Conservation (phyloP, 192 early-diverging fungal genomes). For the Chytriomyces confervae region DNA sequence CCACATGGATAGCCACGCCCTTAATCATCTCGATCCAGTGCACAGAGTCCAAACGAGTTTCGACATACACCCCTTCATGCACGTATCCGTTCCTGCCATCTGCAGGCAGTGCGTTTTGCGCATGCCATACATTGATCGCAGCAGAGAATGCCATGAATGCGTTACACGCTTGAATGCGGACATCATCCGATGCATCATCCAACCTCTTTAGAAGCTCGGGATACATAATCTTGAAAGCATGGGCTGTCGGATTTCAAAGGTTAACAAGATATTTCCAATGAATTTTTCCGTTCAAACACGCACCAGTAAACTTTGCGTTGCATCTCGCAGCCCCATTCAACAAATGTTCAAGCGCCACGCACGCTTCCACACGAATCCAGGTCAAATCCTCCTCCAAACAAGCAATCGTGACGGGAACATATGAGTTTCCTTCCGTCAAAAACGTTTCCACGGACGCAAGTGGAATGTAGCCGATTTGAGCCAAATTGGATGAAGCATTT, state of each 20-base stretch:
- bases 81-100: slow-evolving; percentile 20
- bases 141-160: slow-evolving; percentile 39
- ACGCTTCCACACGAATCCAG: slow-evolving; percentile 34
- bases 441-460: neutral
- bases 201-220: slow-evolving; percentile 62
- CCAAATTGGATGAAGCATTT: neutral
- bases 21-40: slow-evolving; percentile 61
- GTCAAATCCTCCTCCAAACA: slow-evolving; percentile 55
- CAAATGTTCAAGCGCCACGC: slow-evolving; percentile 33
- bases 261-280: slow-evolving; percentile 3
- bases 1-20: slow-evolving; percentile 61
- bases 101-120: slow-evolving; percentile 12
- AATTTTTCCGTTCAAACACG: neutral
- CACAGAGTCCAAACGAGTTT: slow-evolving; percentile 53
- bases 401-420: slow-evolving; percentile 36
- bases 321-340: slow-evolving; percentile 19
- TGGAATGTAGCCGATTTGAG: slow-evolving; percentile 15
- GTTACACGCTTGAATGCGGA: slow-evolving; percentile 47
- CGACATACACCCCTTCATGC: slow-evolving; percentile 40
- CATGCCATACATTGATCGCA: slow-evolving; percentile 30
- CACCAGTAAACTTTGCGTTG: slow-evolving; percentile 34
- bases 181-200: slow-evolving; percentile 60
- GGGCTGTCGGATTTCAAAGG: slow-evolving; percentile 23
- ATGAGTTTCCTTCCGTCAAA: neutral
- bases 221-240: slow-evolving; percentile 54